Evolutionary conservation across 148 eudicot genomes (phyloP), one percentile per base, ranked within the genome.

Genomic region (Heliosperma pusillum): DNA sequence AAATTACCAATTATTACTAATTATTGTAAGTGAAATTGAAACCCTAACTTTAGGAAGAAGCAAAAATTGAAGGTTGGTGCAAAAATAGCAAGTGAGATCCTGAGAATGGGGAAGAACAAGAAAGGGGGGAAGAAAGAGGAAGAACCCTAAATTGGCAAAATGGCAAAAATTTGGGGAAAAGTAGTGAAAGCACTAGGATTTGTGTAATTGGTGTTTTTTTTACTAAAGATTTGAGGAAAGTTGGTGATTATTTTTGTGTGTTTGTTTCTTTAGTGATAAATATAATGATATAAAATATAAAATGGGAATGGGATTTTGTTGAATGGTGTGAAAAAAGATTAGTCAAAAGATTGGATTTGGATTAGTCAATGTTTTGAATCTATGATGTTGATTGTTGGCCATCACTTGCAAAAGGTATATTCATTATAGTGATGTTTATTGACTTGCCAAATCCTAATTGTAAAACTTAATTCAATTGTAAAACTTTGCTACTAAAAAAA

Each of bases 111-210:
- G 42, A 36, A 36, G n/a, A 42, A 42, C 9, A 42, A 42, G 17
- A 20, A 8, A 22, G 58, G 59, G 36, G 30, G 70, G 63, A 59
- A 50, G 26, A 63, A 47, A 4, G 33, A 15, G 33, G 70, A 50
- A 47, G 19, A 76, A 68, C 78, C 78, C 73, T 68, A 76, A 58
- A 76, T 56, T 60, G 69, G 69, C 17, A 44, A 69, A n/a, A n/a
- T n/a, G n/a, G n/a, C n/a, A n/a, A 36, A 36, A 33, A 12, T 6
- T 68, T 68, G 68, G 68, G 22, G 68, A 27, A n/a, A 60, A 58
- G 5, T 8, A 20, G 24, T 29, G 50, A 64, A 36, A 44, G 47
- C 55, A 50, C 19, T 0, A 50, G 53, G 53, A 47, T 47, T 47
- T 52, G 70, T 40, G 22, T 9, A 36, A 72, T 16, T 42, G 71